Conservation (phyloP, 2,329 filamentous ascomycete genomes). For the Cadophora gregata region DNA sequence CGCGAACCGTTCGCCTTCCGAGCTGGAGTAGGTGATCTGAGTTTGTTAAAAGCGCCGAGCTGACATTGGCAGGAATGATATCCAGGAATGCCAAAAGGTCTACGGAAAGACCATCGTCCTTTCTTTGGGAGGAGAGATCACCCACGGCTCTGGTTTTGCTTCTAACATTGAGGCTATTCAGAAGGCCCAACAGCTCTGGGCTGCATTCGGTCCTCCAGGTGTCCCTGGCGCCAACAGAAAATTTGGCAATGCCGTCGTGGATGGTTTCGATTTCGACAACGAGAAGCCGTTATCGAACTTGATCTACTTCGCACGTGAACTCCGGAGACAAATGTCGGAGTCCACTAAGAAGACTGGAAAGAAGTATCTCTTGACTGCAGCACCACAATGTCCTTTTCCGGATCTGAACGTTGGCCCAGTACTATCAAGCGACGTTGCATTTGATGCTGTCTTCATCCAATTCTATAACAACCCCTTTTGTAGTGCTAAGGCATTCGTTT, state of each 20-base stretch:
- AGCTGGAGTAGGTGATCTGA: constrained; percentile 61
- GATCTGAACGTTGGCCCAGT: constrained; percentile 64
- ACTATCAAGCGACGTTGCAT: constrained; percentile 56
- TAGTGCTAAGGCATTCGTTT: constrained; percentile 58
- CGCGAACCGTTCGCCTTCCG: constrained; percentile 65
- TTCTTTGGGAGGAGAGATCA: neutral
- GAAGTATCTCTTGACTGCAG: constrained; percentile 65
- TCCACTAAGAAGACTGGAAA: constrained; percentile 50
- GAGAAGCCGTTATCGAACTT: constrained; percentile 65
- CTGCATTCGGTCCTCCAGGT: neutral
- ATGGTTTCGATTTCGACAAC: constrained; percentile 81
- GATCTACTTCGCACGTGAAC: constrained; percentile 62
- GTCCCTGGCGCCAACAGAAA: neutral
- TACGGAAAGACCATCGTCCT: neutral
- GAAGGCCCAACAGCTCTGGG: neutral
- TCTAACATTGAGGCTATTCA: neutral
- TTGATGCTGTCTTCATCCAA: constrained; percentile 50
- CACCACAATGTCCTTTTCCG: constrained; percentile 72
- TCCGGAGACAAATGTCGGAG: constrained; percentile 61
- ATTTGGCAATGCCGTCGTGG: constrained; percentile 61
- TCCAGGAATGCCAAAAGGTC: neutral
- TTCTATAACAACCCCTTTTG: constrained; percentile 59
- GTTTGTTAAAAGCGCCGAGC: neutral
- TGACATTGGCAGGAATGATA: neutral
- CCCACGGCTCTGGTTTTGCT: neutral